Conservation (phyloP, 2,329 filamentous ascomycete genomes). For the Alternaria panax region DNA sequence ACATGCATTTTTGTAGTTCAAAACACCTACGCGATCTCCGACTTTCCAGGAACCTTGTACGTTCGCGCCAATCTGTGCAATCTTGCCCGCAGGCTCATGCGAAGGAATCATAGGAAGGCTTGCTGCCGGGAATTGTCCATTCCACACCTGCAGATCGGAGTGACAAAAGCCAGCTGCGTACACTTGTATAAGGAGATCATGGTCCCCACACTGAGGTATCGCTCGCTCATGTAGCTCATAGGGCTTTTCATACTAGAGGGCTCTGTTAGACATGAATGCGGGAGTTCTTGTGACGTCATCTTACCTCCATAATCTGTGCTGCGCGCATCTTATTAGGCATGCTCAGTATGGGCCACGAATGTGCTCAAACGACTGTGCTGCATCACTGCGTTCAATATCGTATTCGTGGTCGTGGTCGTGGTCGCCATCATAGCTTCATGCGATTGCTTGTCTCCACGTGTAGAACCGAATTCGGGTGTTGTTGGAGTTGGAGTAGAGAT, state of each 20-base stretch:
- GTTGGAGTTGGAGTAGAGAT: slow-evolving; percentile 5
- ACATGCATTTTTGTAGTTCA: slow-evolving; percentile 39
- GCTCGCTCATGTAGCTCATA: slow-evolving; percentile 26
- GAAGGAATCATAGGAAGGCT: slow-evolving; percentile 42
- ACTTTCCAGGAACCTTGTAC: slow-evolving; percentile 37
- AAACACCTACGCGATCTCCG: slow-evolving; percentile 41
- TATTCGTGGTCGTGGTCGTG: no score
- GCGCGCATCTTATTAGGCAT: slow-evolving; percentile 25
- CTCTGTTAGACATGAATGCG: not conserved
- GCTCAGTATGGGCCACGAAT: not conserved
- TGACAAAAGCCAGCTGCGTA: slow-evolving; percentile 40
- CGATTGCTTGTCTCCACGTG: not conserved
- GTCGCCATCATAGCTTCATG: not conserved
- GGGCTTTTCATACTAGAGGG: slow-evolving; percentile 20
- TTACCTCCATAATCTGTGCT: slow-evolving; percentile 28
- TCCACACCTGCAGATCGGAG: slow-evolving; percentile 36
- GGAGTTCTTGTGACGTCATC: slow-evolving; percentile 12
- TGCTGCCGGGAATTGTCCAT: slow-evolving; percentile 31
- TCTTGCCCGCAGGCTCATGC: slow-evolving; percentile 45
- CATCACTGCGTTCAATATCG: not conserved
- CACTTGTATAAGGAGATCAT: slow-evolving; percentile 34
- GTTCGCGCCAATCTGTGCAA: slow-evolving; percentile 35
- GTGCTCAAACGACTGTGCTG: not conserved
- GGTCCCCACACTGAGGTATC: slow-evolving; percentile 25
- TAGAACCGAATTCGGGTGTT: not conserved